These are phyloP conservation scores for Oryza punctata DNA, from an alignment of 176 grass and related monocot genomes.

Conservation along the genomic window DNA sequence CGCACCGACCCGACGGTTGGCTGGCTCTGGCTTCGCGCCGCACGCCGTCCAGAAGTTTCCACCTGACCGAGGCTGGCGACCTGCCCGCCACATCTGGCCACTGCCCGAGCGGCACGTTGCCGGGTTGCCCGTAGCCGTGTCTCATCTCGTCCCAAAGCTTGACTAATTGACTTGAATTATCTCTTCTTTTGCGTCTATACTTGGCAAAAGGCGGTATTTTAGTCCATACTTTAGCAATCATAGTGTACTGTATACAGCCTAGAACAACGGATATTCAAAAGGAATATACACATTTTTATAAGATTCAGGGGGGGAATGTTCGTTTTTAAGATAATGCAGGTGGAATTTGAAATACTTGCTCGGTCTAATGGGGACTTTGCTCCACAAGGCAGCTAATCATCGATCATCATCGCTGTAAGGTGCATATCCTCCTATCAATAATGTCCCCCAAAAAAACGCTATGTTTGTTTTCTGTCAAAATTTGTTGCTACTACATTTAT, in stretches of 20 bases:
- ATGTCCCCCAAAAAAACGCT: background rate
- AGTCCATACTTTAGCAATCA: too few species aligned
- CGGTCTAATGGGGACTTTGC: background rate
- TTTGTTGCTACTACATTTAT: too few species aligned
- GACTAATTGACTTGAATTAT: background rate
- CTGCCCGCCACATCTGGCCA: background rate
- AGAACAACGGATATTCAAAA: background rate
- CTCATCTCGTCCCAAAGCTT: background rate
- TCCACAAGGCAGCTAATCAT: background rate
- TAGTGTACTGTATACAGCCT: too few species aligned
- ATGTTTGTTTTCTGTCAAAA: too few species aligned
- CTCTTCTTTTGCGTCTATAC: background rate
- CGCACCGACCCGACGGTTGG: conserved; percentile 18
- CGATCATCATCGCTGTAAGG: background rate
- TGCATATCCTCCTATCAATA: background rate
- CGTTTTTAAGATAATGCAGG: too few species aligned
- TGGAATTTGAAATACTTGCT: background rate
- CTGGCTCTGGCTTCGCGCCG: background rate
- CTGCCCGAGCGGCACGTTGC: background rate
- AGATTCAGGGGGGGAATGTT: background rate
- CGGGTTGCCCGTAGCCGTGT: background rate
- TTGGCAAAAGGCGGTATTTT: too few species aligned
- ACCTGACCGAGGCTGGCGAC: background rate
- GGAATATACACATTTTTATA: background rate
- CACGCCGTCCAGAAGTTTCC: conserved; percentile 23